phyloP scores from a whole-genome alignment of 2,329 filamentous ascomycete genomes.

The Monosporascus ibericus region DNA sequence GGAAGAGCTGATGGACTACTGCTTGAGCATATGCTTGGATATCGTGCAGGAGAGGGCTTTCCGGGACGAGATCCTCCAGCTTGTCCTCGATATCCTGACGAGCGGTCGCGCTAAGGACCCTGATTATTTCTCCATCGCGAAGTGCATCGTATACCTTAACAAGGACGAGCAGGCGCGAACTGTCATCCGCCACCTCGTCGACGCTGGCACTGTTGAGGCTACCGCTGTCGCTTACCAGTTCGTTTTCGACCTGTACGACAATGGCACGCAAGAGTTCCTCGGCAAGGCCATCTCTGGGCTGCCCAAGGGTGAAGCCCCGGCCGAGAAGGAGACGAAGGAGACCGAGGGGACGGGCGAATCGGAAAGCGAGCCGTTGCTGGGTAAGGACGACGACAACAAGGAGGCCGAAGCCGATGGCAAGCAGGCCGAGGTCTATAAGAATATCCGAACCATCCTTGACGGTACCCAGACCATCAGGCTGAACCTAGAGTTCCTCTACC shows the following conservation, averaged over 20 bases:
- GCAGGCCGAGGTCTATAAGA: slow-evolving; percentile 51
- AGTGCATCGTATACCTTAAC: slow-evolving; percentile 93
- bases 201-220: slow-evolving; percentile 70
- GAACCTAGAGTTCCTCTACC: slow-evolving; percentile 92
- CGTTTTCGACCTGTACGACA: slow-evolving; percentile 96
- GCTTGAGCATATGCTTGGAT: slow-evolving; percentile 93
- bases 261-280: slow-evolving; percentile 94
- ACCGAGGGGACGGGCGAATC: slow-evolving; percentile 30
- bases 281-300: slow-evolving; percentile 81
- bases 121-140: slow-evolving; percentile 96
- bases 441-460: slow-evolving; percentile 66
- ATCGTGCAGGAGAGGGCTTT: slow-evolving; percentile 90
- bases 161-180: slow-evolving; percentile 84
- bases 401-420: slow-evolving; percentile 39
- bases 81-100: slow-evolving; percentile 83
- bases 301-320: slow-evolving; percentile 45
- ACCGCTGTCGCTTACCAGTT: slow-evolving; percentile 92
- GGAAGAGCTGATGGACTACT: slow-evolving; percentile 95
- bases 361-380: slow-evolving; percentile 44
- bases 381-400: slow-evolving; percentile 39
- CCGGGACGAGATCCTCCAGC: slow-evolving; percentile 74
- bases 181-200: slow-evolving; percentile 76
- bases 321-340: slow-evolving; percentile 40
- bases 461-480: slow-evolving; percentile 91
- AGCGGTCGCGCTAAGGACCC: slow-evolving; percentile 81